A percentile compares a stretch with the other conserved stretches of the same genome.
Evolutionary conservation across 1,284 basidiomycete species (phyloP).

Genomic region (Cutaneotrichosporon sp.): DNA sequence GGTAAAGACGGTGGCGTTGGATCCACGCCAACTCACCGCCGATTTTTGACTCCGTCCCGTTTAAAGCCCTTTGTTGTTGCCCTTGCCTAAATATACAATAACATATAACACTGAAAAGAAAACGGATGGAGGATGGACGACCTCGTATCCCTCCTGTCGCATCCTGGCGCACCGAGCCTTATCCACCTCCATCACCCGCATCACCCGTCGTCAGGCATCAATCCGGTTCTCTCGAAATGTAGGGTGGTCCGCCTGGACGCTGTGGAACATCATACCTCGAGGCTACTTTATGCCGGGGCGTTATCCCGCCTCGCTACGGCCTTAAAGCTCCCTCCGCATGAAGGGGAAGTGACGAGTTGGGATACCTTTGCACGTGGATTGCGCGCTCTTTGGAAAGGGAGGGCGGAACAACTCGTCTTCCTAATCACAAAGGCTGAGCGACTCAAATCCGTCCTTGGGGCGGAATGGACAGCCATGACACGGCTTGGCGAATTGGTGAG

Average conservation of each 20-base stretch:
- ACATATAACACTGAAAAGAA: neutral
- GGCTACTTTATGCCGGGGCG: constrained; percentile 67
- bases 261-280: constrained; percentile 64
- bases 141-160: constrained; percentile 58
- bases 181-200: constrained; percentile 67
- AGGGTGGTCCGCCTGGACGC: constrained; percentile 59
- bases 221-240: constrained; percentile 47
- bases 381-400: constrained; percentile 46
- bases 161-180: constrained; percentile 61
- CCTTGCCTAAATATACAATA: neutral
- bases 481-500: constrained; percentile 72
- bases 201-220: constrained; percentile 52
- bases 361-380: constrained; percentile 69
- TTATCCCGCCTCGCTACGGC: constrained; percentile 61
- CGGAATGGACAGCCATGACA: constrained; percentile 67
- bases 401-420: constrained; percentile 58
- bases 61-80: constrained; percentile 3
- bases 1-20: constrained; percentile 6
- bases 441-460: constrained; percentile 63
- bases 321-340: constrained; percentile 37
- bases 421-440: constrained; percentile 69
- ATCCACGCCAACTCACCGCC: neutral
- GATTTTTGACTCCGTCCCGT: constrained; percentile 7
- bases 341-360: constrained; percentile 59
- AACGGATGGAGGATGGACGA: constrained; percentile 25